These are phyloP conservation scores for Fusarium sacchari DNA, from an alignment of 2,329 filamentous ascomycete genomes.

Conservation along the genomic window DNA sequence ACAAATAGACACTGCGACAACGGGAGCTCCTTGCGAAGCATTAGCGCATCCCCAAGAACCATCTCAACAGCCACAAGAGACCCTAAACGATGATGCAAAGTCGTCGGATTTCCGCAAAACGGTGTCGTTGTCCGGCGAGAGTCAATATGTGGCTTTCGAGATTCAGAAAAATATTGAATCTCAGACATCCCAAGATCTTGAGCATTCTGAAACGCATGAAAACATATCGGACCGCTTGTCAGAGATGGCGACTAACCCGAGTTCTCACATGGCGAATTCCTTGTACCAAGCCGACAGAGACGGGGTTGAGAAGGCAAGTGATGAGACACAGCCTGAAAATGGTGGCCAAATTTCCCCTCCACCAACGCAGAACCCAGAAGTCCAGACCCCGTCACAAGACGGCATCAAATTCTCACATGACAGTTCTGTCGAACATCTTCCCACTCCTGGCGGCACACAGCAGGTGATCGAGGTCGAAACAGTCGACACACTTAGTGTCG, in stretches of 20 bases:
- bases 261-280: not conserved
- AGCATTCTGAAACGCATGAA: slow-evolving; percentile 19
- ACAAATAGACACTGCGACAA: slow-evolving; percentile 10
- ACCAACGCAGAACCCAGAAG: slow-evolving; percentile 29
- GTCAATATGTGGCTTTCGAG: not conserved
- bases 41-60: slow-evolving; percentile 2
- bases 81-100: slow-evolving; percentile 12
- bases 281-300: slow-evolving; percentile 1
- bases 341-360: slow-evolving; percentile 38
- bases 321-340: slow-evolving; percentile 11
- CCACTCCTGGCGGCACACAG: slow-evolving; percentile 40
- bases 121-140: not conserved
- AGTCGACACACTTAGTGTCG: slow-evolving; percentile 15
- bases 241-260: not conserved
- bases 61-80: slow-evolving; percentile 9
- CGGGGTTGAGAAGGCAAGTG: slow-evolving; percentile 2
- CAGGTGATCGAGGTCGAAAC: slow-evolving; percentile 28
- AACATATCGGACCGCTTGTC: slow-evolving; percentile 25
- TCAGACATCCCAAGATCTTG: slow-evolving; percentile 6
- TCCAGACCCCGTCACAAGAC: slow-evolving; percentile 24
- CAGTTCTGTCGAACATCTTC: slow-evolving; percentile 24
- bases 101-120: slow-evolving; percentile 1
- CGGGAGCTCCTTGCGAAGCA: not conserved
- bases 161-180: not conserved
- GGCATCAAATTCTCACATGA: slow-evolving; percentile 15